Conservation (phyloP, 1,284 basidiomycete species). For the Vanrija humicola region DNA sequence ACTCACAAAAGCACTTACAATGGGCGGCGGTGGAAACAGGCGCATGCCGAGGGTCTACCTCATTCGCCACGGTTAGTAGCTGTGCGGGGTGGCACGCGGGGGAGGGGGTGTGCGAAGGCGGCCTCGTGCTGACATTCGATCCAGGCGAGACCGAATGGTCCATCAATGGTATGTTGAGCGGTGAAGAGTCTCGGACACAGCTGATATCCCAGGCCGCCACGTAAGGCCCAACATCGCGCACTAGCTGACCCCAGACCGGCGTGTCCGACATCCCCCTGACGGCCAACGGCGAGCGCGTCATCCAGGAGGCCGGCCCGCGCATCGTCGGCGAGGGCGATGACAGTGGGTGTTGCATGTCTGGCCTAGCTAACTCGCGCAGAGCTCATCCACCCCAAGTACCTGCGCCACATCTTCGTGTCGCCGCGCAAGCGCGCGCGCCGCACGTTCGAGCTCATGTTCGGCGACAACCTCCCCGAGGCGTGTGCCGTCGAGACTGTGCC, state of each 20-base stretch:
- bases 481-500: slow-evolving; percentile 37
- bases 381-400: slow-evolving; percentile 70
- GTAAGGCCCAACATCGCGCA: slow-evolving; percentile 49
- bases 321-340: slow-evolving; percentile 63
- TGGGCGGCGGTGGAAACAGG: slow-evolving; percentile 8
- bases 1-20: too few relatives aligned
- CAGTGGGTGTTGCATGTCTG: slow-evolving; percentile 55
- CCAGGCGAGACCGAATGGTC: slow-evolving; percentile 92
- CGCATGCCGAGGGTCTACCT: slow-evolving; percentile 51
- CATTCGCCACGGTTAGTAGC: slow-evolving; percentile 41
- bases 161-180: slow-evolving; percentile 61
- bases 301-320: slow-evolving; percentile 60
- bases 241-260: slow-evolving; percentile 62
- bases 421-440: slow-evolving; percentile 76
- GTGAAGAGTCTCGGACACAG: too few relatives aligned
- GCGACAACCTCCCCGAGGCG: slow-evolving; percentile 29
- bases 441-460: slow-evolving; percentile 69
- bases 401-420: slow-evolving; percentile 75
- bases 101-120: not conserved
- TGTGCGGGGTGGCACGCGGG: too few relatives aligned
- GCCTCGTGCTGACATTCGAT: not conserved
- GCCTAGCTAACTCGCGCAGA: slow-evolving; percentile 51
- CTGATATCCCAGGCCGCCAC: slow-evolving; percentile 57
- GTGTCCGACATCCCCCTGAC: slow-evolving; percentile 83
- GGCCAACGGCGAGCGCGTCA: slow-evolving; percentile 67